Conservation (phyloP, 495 filamentous ascomycete genomes). For the Aspergillus sclerotiicarbonarius region DNA sequence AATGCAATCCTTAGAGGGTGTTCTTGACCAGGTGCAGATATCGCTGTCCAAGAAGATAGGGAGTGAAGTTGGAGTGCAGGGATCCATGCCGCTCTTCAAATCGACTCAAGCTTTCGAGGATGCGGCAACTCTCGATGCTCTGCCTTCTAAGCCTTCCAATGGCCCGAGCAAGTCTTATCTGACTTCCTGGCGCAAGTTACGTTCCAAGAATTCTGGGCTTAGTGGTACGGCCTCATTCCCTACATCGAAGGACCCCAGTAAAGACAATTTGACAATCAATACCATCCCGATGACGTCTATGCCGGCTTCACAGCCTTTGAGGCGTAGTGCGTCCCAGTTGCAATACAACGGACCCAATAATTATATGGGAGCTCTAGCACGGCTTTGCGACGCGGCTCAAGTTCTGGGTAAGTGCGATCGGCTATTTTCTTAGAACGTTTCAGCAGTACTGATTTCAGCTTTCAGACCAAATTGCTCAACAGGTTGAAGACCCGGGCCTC, state of each 20-base stretch:
- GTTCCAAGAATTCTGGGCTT: conserved; percentile 80
- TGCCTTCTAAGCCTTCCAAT: conserved; percentile 53
- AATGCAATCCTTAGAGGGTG: conserved; percentile 85
- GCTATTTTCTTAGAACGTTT: neutral
- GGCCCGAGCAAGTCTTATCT: conserved; percentile 64
- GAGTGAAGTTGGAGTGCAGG: conserved; percentile 81
- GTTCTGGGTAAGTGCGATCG: conserved; percentile 71
- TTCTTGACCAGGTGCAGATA: conserved; percentile 82
- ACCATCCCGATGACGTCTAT: conserved; percentile 79
- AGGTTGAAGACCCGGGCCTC: conserved; percentile 90
- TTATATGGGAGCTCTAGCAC: conserved; percentile 89
- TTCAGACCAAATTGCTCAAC: conserved; percentile 90
- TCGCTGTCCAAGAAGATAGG: conserved; percentile 80
- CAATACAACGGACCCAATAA: conserved; percentile 80
- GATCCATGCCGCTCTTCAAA: conserved; percentile 65
- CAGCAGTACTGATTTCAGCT: neutral
- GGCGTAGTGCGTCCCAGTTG: conserved; percentile 66
- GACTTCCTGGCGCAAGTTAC: conserved; percentile 76
- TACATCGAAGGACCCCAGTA: conserved; percentile 48
- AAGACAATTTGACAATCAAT: conserved; percentile 61
- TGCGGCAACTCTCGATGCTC: conserved; percentile 30
- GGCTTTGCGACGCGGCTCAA: conserved; percentile 92
- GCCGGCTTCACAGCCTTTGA: conserved; percentile 57
- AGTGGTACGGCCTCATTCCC: conserved; percentile 30
- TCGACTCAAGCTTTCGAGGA: conserved; percentile 52